phyloP scores from a whole-genome alignment of 352 stramenopile genomes.

The Globisporangium acanthophoron region DNA sequence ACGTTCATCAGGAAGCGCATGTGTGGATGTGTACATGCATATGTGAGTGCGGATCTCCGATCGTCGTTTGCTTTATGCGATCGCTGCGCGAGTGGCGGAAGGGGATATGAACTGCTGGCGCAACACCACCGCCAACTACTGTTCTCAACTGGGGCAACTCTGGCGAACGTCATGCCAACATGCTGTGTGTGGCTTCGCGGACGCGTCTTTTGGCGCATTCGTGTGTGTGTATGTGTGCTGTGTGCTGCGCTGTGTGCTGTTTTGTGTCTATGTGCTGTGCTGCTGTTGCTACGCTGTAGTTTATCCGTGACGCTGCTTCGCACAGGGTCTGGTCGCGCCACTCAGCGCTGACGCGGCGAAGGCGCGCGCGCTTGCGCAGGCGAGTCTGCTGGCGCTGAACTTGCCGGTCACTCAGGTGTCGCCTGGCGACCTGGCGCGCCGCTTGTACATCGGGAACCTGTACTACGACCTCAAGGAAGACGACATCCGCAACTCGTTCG shows the following conservation, averaged over 20 bases:
- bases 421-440: slow-evolving; percentile 54
- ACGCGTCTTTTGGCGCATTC: background rate
- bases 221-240: slow-evolving; percentile 2
- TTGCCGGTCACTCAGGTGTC: slow-evolving; percentile 42
- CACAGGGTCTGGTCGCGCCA: slow-evolving; percentile 27
- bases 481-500: slow-evolving; percentile 59
- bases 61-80: no score
- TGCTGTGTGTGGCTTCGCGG: slow-evolving; percentile 2
- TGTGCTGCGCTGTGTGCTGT: no score
- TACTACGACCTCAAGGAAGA: slow-evolving; percentile 84
- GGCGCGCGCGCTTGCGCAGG: slow-evolving; percentile 56
- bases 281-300: slow-evolving; percentile 22
- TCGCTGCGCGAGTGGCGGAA: background rate
- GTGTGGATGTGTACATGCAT: slow-evolving; percentile 2
- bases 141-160: background rate
- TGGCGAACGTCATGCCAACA: background rate
- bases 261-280: slow-evolving; percentile 16
- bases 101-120: background rate
- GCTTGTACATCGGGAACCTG: slow-evolving; percentile 75
- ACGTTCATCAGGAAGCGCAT: background rate
- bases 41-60: background rate
- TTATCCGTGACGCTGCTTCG: slow-evolving; percentile 42
- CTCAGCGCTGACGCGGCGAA: slow-evolving; percentile 53
- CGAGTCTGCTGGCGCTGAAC: slow-evolving; percentile 60
- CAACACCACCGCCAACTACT: background rate